Conservation (phyloP, 371 early-diverging fungal species). For the Syncephalis plumigaleata region DNA sequence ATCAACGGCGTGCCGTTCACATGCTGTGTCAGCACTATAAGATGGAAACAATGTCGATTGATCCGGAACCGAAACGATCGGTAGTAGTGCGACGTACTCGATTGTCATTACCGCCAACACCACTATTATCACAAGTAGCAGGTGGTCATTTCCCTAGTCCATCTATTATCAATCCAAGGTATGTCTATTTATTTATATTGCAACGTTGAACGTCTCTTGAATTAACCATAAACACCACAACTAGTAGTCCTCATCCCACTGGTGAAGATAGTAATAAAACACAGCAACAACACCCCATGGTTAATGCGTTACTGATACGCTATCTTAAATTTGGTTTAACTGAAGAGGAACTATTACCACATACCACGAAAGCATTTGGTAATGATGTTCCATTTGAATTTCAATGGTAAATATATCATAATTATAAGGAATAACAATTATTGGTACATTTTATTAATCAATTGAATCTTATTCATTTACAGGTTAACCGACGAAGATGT, state of each 20-base stretch:
- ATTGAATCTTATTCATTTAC: too few species aligned
- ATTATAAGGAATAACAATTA: slow-evolving; percentile 17
- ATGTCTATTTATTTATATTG: too few species aligned
- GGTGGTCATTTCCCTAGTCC: slow-evolving; percentile 17
- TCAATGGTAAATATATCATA: neutral
- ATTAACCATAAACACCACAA: slow-evolving; percentile 1
- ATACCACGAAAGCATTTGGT: slow-evolving; percentile 4
- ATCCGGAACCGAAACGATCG: slow-evolving; percentile 52
- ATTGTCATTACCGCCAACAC: too few species aligned
- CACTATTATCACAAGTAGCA: slow-evolving; percentile 12
- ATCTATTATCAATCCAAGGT: slow-evolving; percentile 10
- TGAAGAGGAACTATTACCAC: slow-evolving; percentile 22
- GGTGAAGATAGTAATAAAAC: neutral
- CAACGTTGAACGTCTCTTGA: too few species aligned
- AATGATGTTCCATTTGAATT: too few species aligned
- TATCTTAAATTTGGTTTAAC: slow-evolving; percentile 34
- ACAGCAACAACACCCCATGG: slow-evolving; percentile 4
- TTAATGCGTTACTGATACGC: slow-evolving; percentile 31
- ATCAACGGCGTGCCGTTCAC: slow-evolving; percentile 19
- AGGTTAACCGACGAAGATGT: slow-evolving; percentile 38
- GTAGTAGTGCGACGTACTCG: slow-evolving; percentile 26
- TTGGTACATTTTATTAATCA: slow-evolving; percentile 21
- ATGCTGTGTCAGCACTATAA: slow-evolving; percentile 44
- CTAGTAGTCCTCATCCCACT: neutral
- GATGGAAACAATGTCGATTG: slow-evolving; percentile 41